Conservation (phyloP, 2,329 filamentous ascomycete genomes). For the Mollisia scopiformis region DNA sequence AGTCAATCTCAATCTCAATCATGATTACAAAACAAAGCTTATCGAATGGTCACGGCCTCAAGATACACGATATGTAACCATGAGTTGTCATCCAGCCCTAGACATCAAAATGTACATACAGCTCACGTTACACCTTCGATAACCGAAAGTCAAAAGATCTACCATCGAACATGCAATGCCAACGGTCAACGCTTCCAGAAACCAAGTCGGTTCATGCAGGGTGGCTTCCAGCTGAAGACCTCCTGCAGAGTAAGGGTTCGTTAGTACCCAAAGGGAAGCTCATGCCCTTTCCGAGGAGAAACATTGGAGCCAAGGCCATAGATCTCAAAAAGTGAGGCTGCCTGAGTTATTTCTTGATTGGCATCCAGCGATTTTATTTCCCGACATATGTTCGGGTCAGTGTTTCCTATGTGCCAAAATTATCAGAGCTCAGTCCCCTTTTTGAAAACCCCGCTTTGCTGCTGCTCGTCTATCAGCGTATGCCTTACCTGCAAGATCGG, state of each 20-base stretch:
- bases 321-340: neutral
- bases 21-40: neutral
- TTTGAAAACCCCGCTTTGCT: neutral
- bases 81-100: neutral
- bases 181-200: neutral
- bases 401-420: conserved; percentile 7
- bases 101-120: neutral
- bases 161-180: neutral
- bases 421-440: neutral
- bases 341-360: neutral
- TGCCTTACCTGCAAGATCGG: neutral
- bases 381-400: neutral
- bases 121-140: neutral
- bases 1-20: neutral
- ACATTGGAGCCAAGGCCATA: neutral
- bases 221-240: neutral
- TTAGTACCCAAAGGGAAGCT: neutral
- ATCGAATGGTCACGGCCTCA: neutral
- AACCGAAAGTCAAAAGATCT: neutral
- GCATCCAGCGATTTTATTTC: neutral
- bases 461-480: neutral
- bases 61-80: neutral
- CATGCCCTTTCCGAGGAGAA: neutral
- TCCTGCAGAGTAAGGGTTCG: neutral
- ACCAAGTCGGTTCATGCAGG: neutral